Base-by-base conservation (phyloP, 164 flowering plant species). In the Berberis vulgaris region DNA sequence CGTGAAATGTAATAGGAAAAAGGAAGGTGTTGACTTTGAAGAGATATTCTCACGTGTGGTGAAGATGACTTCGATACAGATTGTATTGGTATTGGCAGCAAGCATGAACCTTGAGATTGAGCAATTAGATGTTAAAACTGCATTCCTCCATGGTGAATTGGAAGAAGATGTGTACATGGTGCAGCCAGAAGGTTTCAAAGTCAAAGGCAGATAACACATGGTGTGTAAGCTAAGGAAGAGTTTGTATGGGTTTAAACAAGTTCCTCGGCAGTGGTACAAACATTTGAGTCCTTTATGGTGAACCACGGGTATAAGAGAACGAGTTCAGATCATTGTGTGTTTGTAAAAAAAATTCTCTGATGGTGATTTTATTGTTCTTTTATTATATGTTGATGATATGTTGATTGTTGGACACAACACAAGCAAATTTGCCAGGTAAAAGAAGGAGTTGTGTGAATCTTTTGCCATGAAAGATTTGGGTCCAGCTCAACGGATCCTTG, bases 61-160 rank as follows among this genome's bases (percentile, higher is more conserved):
- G 11, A 50, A 50, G 12, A 50, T 50, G 54, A 50, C 10, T 50
- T 50, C 54, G 2, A 50, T 50, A 2, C 54, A 1, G 12, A 8
- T 50, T 50, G 11, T 50, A 50, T 50, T 50, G 11, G 54, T 10
- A 5, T 5, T 50, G 54, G 54, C 12, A 5, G 59, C 59, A 26
- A 55, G 59, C 59, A 3, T 55, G 59, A 40, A 55, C 42, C 59
- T 55, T 2, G 59, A 55, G 40, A 26, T 55, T 55, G 59, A 55
- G 40, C 59, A 55, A 3, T 13, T 55, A 55, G 59, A 55, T 8
- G 59, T 55, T 5, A 55, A 55, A 40, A 55, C 59, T 9, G 41
- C 59, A 55, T 55, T 55, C 41, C 59, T 55, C 3, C 59, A 55
- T 55, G 59, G 59, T 55, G 59, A 26, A n/a, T n/a, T 50, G 8